Evolutionary conservation across 495 filamentous ascomycete genomes (phyloP), one percentile per base, ranked within the genome.

Genomic region (Polyplosphaeria fusca): DNA sequence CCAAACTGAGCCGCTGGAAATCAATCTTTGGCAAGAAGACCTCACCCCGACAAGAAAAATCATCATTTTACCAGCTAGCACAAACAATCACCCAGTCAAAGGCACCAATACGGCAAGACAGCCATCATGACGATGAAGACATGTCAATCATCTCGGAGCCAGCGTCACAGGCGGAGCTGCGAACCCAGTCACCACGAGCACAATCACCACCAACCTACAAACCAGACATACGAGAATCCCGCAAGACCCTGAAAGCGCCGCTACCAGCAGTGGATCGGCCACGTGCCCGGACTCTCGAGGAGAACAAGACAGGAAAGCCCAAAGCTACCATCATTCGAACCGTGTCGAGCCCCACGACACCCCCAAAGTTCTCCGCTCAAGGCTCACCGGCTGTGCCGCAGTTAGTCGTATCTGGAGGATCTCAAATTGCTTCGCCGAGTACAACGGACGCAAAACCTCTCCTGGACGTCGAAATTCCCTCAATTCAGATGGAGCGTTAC

Each of bases 401-500:
- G 37, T 35, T 62, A 12, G 52, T 52, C 14, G 39, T 66, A 14
- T 61, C 48, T 19, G 63, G 63, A 30, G 23, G 52, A 13, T n/a
- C n/a, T n/a, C 37, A 58, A 1, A 4, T 67, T 14, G 18, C 43
- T 20, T 28, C 38, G 38, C 25, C 46, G 20, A 13, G 62, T 50
- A 26, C 50, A 7, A 69, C 67, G 0, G 35, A 79, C 13, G 35
- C 18, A 0, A 43, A 18, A 14, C 39, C 43, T 5, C 48, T 66
- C 19, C 72, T 97, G 28, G 77, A 89, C 51, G 80, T 96, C 5
- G 82, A 93, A 28, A 94, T 97, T 32, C 92, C 92, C 0, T 76
- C 79, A 28, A 77, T 88, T 37, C 76, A 89, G 47, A 77, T 97
- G 77, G 92, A 96, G 67, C 77, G 92, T 20, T 97, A 96, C 60